Evolutionary conservation across 2,329 filamentous ascomycete species (phyloP).

Genomic region (Truncatella angustata): DNA sequence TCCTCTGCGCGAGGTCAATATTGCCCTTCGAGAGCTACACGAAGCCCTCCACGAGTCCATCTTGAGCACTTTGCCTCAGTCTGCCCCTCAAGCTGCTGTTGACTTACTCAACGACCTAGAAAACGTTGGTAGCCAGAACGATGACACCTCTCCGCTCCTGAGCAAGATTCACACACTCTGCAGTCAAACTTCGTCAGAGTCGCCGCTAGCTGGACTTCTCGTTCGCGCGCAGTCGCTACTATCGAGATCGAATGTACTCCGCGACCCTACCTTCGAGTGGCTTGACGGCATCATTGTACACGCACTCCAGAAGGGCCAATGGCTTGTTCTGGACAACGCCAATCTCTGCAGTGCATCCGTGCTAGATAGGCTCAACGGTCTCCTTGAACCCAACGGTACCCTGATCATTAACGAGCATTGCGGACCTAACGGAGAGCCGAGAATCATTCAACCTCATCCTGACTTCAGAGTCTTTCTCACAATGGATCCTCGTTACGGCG

Average conservation of each 20-base stretch:
- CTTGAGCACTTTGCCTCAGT: constrained; percentile 45
- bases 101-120: constrained; percentile 51
- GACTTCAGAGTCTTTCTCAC: constrained; percentile 93
- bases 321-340: constrained; percentile 95
- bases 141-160: constrained; percentile 36
- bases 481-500: constrained; percentile 86
- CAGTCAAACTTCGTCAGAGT: constrained; percentile 38
- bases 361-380: constrained; percentile 87
- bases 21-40: constrained; percentile 44
- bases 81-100: constrained; percentile 45
- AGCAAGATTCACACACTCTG: constrained; percentile 38
- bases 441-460: constrained; percentile 76
- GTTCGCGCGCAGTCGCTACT: constrained; percentile 49
- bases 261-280: constrained; percentile 89
- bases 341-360: constrained; percentile 96
- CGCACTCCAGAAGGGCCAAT: constrained; percentile 80
- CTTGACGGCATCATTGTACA: constrained; percentile 89
- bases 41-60: constrained; percentile 46
- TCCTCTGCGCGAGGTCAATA: constrained; percentile 68
- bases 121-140: constrained; percentile 34
- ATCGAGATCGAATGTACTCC: constrained; percentile 53
- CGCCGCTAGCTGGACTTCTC: constrained; percentile 46
- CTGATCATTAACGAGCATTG: constrained; percentile 94
- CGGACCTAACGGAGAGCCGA: constrained; percentile 74
- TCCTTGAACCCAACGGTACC: constrained; percentile 86